These are phyloP conservation scores for Mucor sp. DNA, from an alignment of 371 early-diverging fungal species.

Conservation along the genomic window DNA sequence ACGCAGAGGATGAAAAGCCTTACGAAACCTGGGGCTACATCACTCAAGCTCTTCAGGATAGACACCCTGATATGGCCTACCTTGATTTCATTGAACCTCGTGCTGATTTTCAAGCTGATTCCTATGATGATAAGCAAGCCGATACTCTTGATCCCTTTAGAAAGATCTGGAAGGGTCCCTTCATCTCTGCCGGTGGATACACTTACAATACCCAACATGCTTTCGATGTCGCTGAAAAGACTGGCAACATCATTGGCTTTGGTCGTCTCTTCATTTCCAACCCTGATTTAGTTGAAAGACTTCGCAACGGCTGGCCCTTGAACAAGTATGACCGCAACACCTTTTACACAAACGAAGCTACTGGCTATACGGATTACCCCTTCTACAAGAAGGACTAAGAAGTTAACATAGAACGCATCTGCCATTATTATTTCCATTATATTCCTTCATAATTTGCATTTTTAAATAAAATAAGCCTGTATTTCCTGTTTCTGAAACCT, in stretches of 20 bases:
- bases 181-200: slow-evolving; percentile 41
- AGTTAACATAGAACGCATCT: neutral
- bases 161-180: slow-evolving; percentile 35
- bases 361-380: slow-evolving; percentile 25
- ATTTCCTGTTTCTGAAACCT: neutral
- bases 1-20: slow-evolving; percentile 34
- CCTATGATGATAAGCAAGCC: slow-evolving; percentile 1
- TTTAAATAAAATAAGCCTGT: neutral
- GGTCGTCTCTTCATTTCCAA: slow-evolving; percentile 30
- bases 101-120: slow-evolving; percentile 18
- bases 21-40: slow-evolving; percentile 38
- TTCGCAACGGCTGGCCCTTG: slow-evolving; percentile 26
- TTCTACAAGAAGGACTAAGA: slow-evolving; percentile 16
- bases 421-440: neutral
- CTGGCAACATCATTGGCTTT: slow-evolving; percentile 20
- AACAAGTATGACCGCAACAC: slow-evolving; percentile 23
- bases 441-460: slow-evolving; percentile 3
- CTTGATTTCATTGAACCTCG: slow-evolving; percentile 37
- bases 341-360: slow-evolving; percentile 18
- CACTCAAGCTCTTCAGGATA: slow-evolving; percentile 20
- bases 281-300: slow-evolving; percentile 28
- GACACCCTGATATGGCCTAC: slow-evolving; percentile 31
- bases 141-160: slow-evolving; percentile 39
- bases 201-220: slow-evolving; percentile 24
- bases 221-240: slow-evolving; percentile 19